Percentiles rank a stretch among this genome's conserved stretches.
Conservation (phyloP, 1,284 basidiomycete genomes). For the Rhodotorula sp. region DNA sequence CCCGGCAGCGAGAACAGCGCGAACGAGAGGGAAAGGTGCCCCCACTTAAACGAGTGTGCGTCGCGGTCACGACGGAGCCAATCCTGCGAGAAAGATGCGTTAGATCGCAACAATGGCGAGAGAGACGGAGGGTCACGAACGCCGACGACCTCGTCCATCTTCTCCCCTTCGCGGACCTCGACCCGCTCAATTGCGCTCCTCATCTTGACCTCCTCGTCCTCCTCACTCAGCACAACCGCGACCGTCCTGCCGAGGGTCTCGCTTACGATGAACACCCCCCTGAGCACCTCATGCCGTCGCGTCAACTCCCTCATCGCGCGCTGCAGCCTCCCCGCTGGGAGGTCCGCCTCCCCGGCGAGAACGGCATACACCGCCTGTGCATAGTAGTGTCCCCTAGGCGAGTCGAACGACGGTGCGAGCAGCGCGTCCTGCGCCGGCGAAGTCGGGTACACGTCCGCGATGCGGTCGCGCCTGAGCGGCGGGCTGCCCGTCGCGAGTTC, state of each 20-base stretch:
- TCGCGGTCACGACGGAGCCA: constrained; percentile 36
- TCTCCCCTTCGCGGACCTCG: neutral
- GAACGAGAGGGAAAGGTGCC: constrained; percentile 35
- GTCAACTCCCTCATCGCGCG: constrained; percentile 20
- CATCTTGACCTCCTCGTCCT: constrained; percentile 27
- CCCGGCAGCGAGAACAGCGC: constrained; percentile 27
- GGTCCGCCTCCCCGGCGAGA: neutral
- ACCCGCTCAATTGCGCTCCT: constrained; percentile 5
- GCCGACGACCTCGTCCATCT: constrained; percentile 14
- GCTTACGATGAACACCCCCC: constrained; percentile 38
- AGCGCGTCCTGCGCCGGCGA: constrained; percentile 43
- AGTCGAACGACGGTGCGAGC: constrained; percentile 41
- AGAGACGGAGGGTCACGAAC: constrained; percentile 4
- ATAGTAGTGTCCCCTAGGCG: constrained; percentile 38
- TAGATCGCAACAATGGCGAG: neutral
- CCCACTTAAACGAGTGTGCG: constrained; percentile 37
- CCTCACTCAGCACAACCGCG: constrained; percentile 26
- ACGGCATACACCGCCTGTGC: constrained; percentile 44
- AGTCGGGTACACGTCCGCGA: constrained; percentile 42
- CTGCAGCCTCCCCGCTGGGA: constrained; percentile 18
- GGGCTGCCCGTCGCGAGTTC: constrained; percentile 18
- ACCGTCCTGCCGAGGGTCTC: constrained; percentile 15
- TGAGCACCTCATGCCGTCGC: constrained; percentile 30
- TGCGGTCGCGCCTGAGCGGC: constrained; percentile 8
- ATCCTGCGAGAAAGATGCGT: constrained; percentile 2